Conservation (phyloP, 2,329 filamentous ascomycete species). For the Huntiella abstrusa region DNA sequence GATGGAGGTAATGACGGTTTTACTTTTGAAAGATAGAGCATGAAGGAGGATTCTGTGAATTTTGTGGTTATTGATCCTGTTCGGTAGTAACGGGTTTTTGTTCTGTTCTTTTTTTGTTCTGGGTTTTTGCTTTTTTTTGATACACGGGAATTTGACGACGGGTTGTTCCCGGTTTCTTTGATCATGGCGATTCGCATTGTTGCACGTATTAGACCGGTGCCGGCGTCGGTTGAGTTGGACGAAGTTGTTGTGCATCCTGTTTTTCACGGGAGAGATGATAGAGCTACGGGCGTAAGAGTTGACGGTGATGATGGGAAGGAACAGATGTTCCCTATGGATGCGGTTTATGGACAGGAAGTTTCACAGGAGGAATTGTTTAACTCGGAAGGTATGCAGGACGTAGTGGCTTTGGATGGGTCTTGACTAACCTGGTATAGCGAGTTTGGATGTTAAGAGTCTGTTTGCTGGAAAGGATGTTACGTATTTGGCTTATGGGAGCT, state of each 20-base stretch:
- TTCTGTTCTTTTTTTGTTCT: constrained; percentile 8
- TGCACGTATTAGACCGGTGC: constrained; percentile 72
- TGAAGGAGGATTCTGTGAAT: no score
- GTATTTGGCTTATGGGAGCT: constrained; percentile 84
- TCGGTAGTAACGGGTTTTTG: not conserved
- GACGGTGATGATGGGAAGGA: constrained; percentile 83
- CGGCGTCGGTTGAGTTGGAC: constrained; percentile 68
- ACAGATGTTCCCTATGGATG: constrained; percentile 87
- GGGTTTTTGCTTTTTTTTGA: not conserved
- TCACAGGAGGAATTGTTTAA: constrained; percentile 80
- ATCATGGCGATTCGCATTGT: constrained; percentile 63
- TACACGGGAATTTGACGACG: not conserved
- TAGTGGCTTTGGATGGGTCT: not conserved
- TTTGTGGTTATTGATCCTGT: no score
- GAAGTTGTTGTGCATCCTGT: constrained; percentile 67
- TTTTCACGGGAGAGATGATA: constrained; percentile 37
- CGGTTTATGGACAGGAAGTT: constrained; percentile 65
- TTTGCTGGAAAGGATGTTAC: constrained; percentile 80
- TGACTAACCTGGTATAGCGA: constrained; percentile 33
- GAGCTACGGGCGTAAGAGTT: constrained; percentile 72
- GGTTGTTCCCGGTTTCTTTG: not conserved
- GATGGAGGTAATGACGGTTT: no score
- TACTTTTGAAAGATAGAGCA: no score
- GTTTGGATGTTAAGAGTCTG: constrained; percentile 75
- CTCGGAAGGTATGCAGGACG: constrained; percentile 47